A percentile compares a stretch with the other conserved stretches of the same genome.
Conservation (phyloP, 2,329 filamentous ascomycete genomes). For the Ceratocystis smalleyi region DNA sequence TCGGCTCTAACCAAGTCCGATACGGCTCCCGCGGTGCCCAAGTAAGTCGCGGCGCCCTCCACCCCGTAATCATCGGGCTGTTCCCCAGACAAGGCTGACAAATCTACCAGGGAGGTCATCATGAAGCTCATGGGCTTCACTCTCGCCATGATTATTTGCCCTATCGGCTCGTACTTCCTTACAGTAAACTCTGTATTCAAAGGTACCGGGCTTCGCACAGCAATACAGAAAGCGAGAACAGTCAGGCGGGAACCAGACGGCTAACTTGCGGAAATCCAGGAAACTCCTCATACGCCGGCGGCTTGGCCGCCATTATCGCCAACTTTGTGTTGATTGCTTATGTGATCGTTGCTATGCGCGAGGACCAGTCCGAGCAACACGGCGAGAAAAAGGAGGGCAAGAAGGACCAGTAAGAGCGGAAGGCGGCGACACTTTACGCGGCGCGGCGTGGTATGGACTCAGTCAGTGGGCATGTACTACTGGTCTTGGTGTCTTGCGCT, state of each 20-base stretch:
- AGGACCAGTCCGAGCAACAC: constrained; percentile 48
- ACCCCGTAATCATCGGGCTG: background rate
- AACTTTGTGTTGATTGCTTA: constrained; percentile 88
- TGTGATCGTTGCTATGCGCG: constrained; percentile 76
- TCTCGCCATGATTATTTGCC: constrained; percentile 73
- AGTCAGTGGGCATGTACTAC: too few relatives aligned
- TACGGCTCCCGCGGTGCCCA: constrained; percentile 69
- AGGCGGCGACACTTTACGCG: too few relatives aligned
- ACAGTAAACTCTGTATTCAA: constrained; percentile 62
- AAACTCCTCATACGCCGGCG: constrained; percentile 77
- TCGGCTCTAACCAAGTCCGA: constrained; percentile 44
- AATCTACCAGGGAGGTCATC: constrained; percentile 53
- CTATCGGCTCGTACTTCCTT: constrained; percentile 78
- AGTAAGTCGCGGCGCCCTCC: constrained; percentile 36
- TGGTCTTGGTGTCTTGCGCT: too few relatives aligned
- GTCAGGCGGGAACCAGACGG: background rate
- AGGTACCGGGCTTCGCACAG: constrained; percentile 36
- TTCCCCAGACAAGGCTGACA: background rate
- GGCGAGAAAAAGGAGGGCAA: constrained; percentile 31
- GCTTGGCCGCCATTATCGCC: constrained; percentile 70
- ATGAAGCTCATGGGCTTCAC: constrained; percentile 82
- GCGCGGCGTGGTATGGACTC: too few relatives aligned
- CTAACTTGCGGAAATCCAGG: constrained; percentile 34
- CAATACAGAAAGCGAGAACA: background rate
- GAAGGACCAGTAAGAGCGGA: constrained; percentile 31